Evolutionary conservation across 2,329 filamentous ascomycete species (phyloP).

Genomic region (Neonectria ditissima): DNA sequence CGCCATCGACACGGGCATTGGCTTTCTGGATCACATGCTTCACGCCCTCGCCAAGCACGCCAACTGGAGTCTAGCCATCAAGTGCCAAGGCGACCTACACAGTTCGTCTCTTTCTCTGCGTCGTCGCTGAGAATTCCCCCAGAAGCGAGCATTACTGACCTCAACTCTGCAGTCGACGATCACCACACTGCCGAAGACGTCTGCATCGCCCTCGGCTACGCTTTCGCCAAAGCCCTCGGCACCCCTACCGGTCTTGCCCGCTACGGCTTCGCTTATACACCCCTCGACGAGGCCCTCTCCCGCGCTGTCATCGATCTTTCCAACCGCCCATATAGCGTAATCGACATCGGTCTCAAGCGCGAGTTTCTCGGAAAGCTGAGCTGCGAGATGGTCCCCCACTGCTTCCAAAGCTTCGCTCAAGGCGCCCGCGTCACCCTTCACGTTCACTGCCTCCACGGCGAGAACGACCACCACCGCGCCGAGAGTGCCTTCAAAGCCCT

Average conservation of each 20-base stretch:
- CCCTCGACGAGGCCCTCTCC: constrained; percentile 94
- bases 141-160: constrained; percentile 12
- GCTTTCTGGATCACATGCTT: constrained; percentile 98
- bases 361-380: constrained; percentile 95
- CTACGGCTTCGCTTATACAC: constrained; percentile 92
- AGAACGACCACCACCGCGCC: constrained; percentile 95
- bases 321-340: constrained; percentile 87
- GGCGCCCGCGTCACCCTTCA: constrained; percentile 92
- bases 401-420: constrained; percentile 92
- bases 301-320: constrained; percentile 95
- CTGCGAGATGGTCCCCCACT: constrained; percentile 98
- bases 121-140: background rate
- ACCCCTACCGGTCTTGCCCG: constrained; percentile 84
- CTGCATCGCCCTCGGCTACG: constrained; percentile 88
- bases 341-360: constrained; percentile 85
- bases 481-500: constrained; percentile 98
- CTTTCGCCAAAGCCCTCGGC: constrained; percentile 85
- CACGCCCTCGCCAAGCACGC: constrained; percentile 96
- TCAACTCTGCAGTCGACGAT: constrained; percentile 79
- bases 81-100: constrained; percentile 89
- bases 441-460: constrained; percentile 89
- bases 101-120: constrained; percentile 67
- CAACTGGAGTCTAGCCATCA: constrained; percentile 88
- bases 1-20: constrained; percentile 90
- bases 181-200: constrained; percentile 98